These are phyloP conservation scores for Mycena maculata DNA, from an alignment of 768 basidiomycete genomes.

Conservation along the genomic window DNA sequence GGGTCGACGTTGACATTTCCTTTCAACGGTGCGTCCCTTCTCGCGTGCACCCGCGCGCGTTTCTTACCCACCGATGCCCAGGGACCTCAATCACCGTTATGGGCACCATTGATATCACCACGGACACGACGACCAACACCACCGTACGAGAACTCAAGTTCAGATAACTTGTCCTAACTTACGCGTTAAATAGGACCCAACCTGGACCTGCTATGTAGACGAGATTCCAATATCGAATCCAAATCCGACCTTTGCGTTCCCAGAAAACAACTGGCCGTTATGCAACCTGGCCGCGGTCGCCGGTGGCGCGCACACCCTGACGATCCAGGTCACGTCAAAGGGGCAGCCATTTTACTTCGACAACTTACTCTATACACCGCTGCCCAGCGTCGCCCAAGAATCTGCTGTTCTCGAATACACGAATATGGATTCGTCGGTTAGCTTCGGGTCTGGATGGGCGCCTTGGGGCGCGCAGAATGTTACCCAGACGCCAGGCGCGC, in stretches of 20 bases:
- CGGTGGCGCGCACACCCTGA: slow-evolving; percentile 42
- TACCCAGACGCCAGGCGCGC: slow-evolving; percentile 37
- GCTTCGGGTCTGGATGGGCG: slow-evolving; percentile 31
- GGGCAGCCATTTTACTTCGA: slow-evolving; percentile 46
- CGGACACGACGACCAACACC: slow-evolving; percentile 27
- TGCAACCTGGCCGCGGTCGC: slow-evolving; percentile 39
- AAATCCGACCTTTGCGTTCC: slow-evolving; percentile 31
- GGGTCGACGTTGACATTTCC: slow-evolving; percentile 18
- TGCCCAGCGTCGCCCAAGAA: neutral
- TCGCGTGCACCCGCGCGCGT: neutral
- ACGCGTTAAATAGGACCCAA: slow-evolving; percentile 34
- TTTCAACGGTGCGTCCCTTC: slow-evolving; percentile 16
- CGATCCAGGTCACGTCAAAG: slow-evolving; percentile 40
- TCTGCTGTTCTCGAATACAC: slow-evolving; percentile 24
- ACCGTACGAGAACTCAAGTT: too few relatives aligned
- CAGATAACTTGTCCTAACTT: too few relatives aligned
- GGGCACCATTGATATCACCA: slow-evolving; percentile 36
- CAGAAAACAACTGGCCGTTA: slow-evolving; percentile 49
- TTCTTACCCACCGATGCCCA: slow-evolving; percentile 31
- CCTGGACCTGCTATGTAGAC: slow-evolving; percentile 50
- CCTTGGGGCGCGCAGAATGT: slow-evolving; percentile 29
- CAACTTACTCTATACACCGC: slow-evolving; percentile 42
- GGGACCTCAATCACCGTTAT: slow-evolving; percentile 42
- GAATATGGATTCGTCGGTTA: slow-evolving; percentile 35
- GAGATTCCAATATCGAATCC: slow-evolving; percentile 32